Percentiles rank a stretch among this genome's conserved stretches.
Evolutionary conservation across 768 basidiomycete species (phyloP).

Genomic region (Suillus fuscotomentosus): DNA sequence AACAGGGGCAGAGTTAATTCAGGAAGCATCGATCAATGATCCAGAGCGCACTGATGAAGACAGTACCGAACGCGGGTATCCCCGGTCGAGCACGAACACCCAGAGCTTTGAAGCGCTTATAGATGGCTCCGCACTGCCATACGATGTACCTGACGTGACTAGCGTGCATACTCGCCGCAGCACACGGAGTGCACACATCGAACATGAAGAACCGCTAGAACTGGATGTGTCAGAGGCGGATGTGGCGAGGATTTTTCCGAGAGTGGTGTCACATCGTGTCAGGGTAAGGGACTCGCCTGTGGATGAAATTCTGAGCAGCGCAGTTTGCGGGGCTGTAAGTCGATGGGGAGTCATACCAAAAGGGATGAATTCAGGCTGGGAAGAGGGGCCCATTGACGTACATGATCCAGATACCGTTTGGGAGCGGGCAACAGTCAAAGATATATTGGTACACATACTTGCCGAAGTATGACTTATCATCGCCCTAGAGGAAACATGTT

Average conservation of each 20-base stretch:
- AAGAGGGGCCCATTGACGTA: neutral
- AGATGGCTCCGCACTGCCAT: conserved; percentile 8
- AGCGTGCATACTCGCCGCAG: conserved; percentile 6
- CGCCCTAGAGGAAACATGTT: neutral
- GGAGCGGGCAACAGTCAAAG: conserved; percentile 59
- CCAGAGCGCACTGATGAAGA: conserved; percentile 17
- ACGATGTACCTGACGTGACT: conserved; percentile 15
- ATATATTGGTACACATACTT: conserved; percentile 59
- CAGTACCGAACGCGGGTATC: conserved; percentile 13
- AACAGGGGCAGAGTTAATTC: conserved; percentile 59
- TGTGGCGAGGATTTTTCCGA: conserved; percentile 68
- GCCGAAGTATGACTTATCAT: conserved; percentile 40
- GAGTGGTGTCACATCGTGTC: conserved; percentile 74
- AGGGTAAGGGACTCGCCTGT: conserved; percentile 66
- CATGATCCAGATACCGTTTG: conserved; percentile 17
- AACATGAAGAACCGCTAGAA: conserved; percentile 25
- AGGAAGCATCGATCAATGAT: conserved; percentile 21
- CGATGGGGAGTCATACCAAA: conserved; percentile 12
- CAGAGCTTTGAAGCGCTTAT: conserved; percentile 17
- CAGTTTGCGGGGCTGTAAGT: conserved; percentile 52
- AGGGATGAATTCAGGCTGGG: conserved; percentile 12
- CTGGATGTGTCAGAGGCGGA: conserved; percentile 74
- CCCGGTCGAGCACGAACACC: conserved; percentile 16
- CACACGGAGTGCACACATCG: conserved; percentile 4
- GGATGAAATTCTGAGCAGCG: conserved; percentile 67